Conservation (phyloP, 345 rosid genomes). For the Garcia nutans region DNA sequence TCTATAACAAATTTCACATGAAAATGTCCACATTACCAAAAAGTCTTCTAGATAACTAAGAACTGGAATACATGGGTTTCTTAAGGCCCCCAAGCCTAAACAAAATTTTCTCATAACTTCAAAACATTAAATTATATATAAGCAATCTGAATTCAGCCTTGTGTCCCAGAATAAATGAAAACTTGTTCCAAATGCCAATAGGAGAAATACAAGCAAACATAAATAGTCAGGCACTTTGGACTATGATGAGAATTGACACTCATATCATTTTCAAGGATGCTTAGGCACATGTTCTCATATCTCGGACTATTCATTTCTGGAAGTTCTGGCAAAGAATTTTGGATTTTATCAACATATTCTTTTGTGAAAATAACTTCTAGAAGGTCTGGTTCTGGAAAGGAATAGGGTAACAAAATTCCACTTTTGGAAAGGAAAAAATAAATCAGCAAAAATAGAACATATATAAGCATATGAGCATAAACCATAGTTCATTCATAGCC, state of each 20-base stretch:
- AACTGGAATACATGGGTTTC: neutral
- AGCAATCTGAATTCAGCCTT: neutral
- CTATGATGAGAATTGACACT: slow-evolving; percentile 48
- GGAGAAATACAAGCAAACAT: neutral
- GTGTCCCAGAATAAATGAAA: neutral
- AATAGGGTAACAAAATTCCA: too few species aligned
- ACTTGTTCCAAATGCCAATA: neutral
- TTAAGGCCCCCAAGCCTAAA: neutral
- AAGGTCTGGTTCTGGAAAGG: slow-evolving; percentile 92
- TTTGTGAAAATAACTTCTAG: slow-evolving; percentile 72
- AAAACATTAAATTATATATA: neutral
- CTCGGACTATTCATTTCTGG: slow-evolving; percentile 86
- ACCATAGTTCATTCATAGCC: too few species aligned
- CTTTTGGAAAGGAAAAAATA: too few species aligned
- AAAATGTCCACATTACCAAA: neutral
- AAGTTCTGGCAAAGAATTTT: slow-evolving; percentile 71
- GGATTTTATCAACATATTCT: slow-evolving; percentile 61
- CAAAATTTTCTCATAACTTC: neutral
- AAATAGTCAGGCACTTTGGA: neutral
- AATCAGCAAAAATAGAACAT: too few species aligned
- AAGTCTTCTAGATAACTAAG: neutral
- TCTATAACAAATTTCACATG: neutral
- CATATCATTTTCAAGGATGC: slow-evolving; percentile 83
- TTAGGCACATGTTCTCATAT: slow-evolving; percentile 78
- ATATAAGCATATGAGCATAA: too few species aligned